phyloP scores from a whole-genome alignment of 2,329 filamentous ascomycete species.

The Juglanconis sp. region DNA sequence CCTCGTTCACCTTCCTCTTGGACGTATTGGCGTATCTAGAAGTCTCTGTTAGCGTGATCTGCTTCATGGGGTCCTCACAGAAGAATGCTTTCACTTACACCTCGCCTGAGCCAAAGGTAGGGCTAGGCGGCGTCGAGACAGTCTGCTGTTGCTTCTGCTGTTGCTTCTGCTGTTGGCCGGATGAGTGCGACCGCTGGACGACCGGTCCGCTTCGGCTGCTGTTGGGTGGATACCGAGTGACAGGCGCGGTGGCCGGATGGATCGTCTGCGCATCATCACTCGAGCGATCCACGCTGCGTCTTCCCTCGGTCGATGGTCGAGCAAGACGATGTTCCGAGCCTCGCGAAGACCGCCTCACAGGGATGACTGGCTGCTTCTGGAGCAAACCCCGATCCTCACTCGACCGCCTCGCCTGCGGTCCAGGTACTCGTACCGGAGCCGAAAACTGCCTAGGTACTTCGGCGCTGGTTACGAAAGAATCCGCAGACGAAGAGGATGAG shows the following conservation, averaged over 20 bases:
- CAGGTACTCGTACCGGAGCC: background rate
- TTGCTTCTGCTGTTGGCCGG: slow-evolving; percentile 13
- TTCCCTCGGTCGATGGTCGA: slow-evolving; percentile 5
- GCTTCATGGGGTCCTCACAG: background rate
- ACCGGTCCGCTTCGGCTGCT: slow-evolving; percentile 17
- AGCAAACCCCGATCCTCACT: background rate
- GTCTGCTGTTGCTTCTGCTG: background rate
- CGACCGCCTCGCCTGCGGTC: background rate
- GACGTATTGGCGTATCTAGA: slow-evolving; percentile 29
- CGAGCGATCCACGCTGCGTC: background rate
- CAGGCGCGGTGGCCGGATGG: background rate
- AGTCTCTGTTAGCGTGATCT: background rate
- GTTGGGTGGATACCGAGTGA: slow-evolving; percentile 15
- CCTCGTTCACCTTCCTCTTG: slow-evolving; percentile 34
- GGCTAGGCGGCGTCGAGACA: slow-evolving; percentile 19
- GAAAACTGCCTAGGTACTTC: slow-evolving; percentile 5
- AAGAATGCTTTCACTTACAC: slow-evolving; percentile 28
- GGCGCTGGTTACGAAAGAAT: slow-evolving; percentile 6
- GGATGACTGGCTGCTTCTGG: background rate
- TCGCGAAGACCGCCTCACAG: slow-evolving; percentile 7
- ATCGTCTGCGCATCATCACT: background rate
- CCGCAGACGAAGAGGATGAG: slow-evolving; percentile 7
- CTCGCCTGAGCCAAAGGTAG: slow-evolving; percentile 34
- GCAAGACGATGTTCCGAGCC: background rate
- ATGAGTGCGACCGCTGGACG: background rate